A percentile compares a stretch with the other conserved stretches of the same genome.
Evolutionary conservation across 192 early-diverging fungal species (phyloP).

Genomic region (Coemansia sp.): DNA sequence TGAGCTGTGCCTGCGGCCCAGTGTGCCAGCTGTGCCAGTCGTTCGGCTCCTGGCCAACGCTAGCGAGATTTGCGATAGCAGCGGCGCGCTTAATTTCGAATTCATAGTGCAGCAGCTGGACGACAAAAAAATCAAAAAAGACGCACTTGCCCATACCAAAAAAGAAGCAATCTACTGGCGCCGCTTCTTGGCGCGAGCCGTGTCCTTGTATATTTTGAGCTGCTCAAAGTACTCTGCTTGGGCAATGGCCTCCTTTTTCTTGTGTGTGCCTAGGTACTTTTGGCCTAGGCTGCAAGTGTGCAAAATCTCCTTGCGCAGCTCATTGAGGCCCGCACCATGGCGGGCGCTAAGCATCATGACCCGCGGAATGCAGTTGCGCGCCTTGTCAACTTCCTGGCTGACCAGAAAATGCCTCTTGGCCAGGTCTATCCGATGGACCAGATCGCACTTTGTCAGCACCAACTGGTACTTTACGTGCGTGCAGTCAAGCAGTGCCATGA

Average conservation of each 20-base stretch:
- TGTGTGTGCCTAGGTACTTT: conserved; percentile 49
- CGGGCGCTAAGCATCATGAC: conserved; percentile 66
- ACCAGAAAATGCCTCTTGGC: conserved; percentile 60
- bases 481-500: conserved; percentile 41
- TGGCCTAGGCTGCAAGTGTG: conserved; percentile 50
- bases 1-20: conserved; percentile 7
- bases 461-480: conserved; percentile 46
- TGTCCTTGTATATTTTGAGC: conserved; percentile 44
- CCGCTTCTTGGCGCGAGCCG: conserved; percentile 20
- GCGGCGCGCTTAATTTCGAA: background rate
- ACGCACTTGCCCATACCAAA: too few relatives aligned
- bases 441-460: conserved; percentile 69
- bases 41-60: background rate
- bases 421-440: conserved; percentile 59
- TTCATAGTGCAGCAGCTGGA: background rate
- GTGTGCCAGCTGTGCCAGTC: background rate
- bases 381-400: conserved; percentile 38
- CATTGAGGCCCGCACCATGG: conserved; percentile 59
- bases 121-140: background rate
- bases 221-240: conserved; percentile 39
- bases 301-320: conserved; percentile 68
- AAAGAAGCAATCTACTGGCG: conserved; percentile 6
- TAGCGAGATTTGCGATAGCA: background rate
- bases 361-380: conserved; percentile 39
- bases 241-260: conserved; percentile 42